Evolutionary conservation across 768 basidiomycete genomes (phyloP).

Genomic region (Boletus speciosus): DNA sequence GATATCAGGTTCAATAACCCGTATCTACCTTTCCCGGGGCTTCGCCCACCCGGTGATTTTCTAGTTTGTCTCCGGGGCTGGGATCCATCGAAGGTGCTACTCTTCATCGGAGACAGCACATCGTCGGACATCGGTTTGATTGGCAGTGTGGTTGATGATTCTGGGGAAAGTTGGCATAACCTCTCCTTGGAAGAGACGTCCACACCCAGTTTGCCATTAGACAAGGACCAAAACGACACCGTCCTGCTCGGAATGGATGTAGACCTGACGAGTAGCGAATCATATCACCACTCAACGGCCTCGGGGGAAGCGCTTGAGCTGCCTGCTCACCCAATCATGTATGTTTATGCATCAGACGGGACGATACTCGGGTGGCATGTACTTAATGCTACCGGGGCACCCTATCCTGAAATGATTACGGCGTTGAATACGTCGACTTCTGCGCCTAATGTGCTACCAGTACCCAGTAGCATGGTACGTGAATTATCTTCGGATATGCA

Average conservation of each 20-base stretch:
- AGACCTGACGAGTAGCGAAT: conserved; percentile 56
- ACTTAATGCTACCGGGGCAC: conserved; percentile 48
- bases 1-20: conserved; percentile 40
- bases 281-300: conserved; percentile 35
- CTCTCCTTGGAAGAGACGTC: conserved; percentile 48
- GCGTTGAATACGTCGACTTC: conserved; percentile 10
- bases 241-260: conserved; percentile 59
- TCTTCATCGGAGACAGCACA: conserved; percentile 48
- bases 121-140: conserved; percentile 50
- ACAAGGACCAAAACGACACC: conserved; percentile 68
- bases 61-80: conserved; percentile 39
- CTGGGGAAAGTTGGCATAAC: conserved; percentile 41
- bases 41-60: conserved; percentile 45
- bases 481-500: conserved; percentile 31
- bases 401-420: conserved; percentile 56
- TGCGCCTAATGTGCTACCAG: conserved; percentile 2
- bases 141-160: conserved; percentile 29
- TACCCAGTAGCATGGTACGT: conserved; percentile 24
- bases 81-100: conserved; percentile 41
- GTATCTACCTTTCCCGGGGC: conserved; percentile 42
- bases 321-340: conserved; percentile 61
- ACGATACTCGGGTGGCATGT: conserved; percentile 72
- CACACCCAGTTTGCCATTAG: conserved; percentile 60
- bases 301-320: conserved; percentile 42
- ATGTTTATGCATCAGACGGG: conserved; percentile 75